Percentiles rank a stretch among this genome's conserved stretches.
These are phyloP conservation scores for Pseudogymnoascus sp. DNA, from an alignment of 2,329 filamentous ascomycete genomes.

Conservation along the genomic window DNA sequence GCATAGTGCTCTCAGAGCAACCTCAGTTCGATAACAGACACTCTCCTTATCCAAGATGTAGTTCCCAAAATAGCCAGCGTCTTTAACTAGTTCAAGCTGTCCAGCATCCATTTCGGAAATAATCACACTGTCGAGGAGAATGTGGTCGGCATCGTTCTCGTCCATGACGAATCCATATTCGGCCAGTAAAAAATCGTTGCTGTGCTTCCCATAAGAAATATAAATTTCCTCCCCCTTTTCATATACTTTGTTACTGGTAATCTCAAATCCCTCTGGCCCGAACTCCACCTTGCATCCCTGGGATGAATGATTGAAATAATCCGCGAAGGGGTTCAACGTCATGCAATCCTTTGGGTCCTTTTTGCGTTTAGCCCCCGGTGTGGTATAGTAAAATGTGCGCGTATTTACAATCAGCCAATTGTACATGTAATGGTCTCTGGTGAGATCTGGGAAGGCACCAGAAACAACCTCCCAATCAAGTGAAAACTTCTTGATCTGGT, in stretches of 20 bases:
- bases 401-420: constrained; percentile 56
- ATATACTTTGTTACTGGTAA: constrained; percentile 46
- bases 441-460: constrained; percentile 34
- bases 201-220: constrained; percentile 63
- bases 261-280: constrained; percentile 43
- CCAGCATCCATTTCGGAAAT: constrained; percentile 19
- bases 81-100: constrained; percentile 37
- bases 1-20: constrained; percentile 39
- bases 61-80: constrained; percentile 41
- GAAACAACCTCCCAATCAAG: constrained; percentile 42
- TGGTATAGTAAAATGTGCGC: constrained; percentile 53
- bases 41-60: constrained; percentile 45
- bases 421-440: constrained; percentile 40
- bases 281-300: constrained; percentile 46
- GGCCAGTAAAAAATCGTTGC: constrained; percentile 64
- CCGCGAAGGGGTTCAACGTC: constrained; percentile 64
- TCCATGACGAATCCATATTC: constrained; percentile 45
- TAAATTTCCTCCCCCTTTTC: constrained; percentile 55
- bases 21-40: constrained; percentile 50
- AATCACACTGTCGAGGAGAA: constrained; percentile 25
- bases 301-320: constrained; percentile 59
- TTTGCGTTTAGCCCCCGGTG: constrained; percentile 29
- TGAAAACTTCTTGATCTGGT: constrained; percentile 47
- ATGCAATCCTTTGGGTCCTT: constrained; percentile 51
- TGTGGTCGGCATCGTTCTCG: constrained; percentile 20